Evolutionary conservation across 108 stramenopile species (phyloP), one percentile per base, ranked within the genome.

Genomic region (Epipyxis sp.): DNA sequence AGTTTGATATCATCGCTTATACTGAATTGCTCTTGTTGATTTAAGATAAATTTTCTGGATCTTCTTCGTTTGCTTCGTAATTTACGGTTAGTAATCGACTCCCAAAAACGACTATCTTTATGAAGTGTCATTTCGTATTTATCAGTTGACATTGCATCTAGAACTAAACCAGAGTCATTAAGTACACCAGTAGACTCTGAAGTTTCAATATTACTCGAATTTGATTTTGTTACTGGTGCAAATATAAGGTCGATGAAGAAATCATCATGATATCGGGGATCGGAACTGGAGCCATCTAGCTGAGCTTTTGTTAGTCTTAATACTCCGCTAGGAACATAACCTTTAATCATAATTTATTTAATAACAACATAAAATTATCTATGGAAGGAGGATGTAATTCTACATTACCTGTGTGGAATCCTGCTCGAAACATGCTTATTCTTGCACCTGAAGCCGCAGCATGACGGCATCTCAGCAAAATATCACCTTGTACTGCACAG

Each of bases 381-480:
- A n/a, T n/a, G n/a, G n/a, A n/a, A n/a, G n/a, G n/a, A n/a, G n/a
- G n/a, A n/a, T n/a, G n/a, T n/a, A n/a, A n/a, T n/a, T n/a, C n/a
- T n/a, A n/a, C n/a, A n/a, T n/a, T n/a, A n/a, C n/a, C 97, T 10
- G 94, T 96, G 83, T 98, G 96, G 69, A 98, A 94, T 35, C 94
- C 96, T 6, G 94, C 94, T 59, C 97, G 89, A 76, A 97, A 98
- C 94, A 98, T 97, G 62, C 87, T 86, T 16, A 94, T 85, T 6
- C 94, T 85, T 78, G 90, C 85, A n/a, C 91, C 91, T 25, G 78
- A 74, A 3, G 67, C 69, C n/a, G 90, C 92, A n/a, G 93, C 67
- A 79, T 96, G 95, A 25, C 95, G 90, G 80, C 92, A 92, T 37
- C 95, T 91, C 30, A 96, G 72, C 20, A 96, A 77, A 61, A 94